Conservation (phyloP, 768 basidiomycete genomes). For the Boletus pseudo-olivaceus region DNA sequence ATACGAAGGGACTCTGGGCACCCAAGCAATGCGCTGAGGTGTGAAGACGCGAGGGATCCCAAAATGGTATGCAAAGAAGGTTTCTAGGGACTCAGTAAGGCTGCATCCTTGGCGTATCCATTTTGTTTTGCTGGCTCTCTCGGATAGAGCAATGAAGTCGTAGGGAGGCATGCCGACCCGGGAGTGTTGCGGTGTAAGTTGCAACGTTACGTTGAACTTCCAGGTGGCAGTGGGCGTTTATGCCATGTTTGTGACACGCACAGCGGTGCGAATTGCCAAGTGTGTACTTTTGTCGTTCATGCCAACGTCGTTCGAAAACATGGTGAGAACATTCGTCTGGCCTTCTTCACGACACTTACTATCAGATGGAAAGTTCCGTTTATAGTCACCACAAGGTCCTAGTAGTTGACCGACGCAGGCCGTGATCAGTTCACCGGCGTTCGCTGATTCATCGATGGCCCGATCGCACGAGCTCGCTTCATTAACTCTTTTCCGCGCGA, state of each 20-base stretch:
- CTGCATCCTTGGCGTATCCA: neutral
- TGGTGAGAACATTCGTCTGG: neutral
- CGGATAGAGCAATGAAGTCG: too few species aligned
- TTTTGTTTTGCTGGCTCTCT: neutral
- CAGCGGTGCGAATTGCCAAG: too few species aligned
- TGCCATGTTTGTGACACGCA: too few species aligned
- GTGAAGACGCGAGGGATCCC: neutral
- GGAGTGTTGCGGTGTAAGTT: neutral
- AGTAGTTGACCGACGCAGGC: too few species aligned
- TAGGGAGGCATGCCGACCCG: neutral
- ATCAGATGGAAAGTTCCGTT: neutral
- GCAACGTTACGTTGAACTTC: too few species aligned
- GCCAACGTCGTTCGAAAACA: neutral
- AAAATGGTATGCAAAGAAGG: neutral
- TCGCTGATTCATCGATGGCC: neutral
- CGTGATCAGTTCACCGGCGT: neutral
- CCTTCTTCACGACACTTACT: neutral
- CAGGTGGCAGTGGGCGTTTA: too few species aligned
- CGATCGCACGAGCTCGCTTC: neutral
- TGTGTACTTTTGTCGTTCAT: neutral
- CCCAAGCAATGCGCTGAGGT: too few species aligned
- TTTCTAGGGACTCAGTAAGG: neutral
- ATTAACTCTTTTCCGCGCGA: conserved; percentile 44
- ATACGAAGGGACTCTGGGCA: neutral
- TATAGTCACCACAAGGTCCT: neutral